Base-by-base conservation (phyloP, 2,329 filamentous ascomycete genomes). In the Escovopsis sp. region DNA sequence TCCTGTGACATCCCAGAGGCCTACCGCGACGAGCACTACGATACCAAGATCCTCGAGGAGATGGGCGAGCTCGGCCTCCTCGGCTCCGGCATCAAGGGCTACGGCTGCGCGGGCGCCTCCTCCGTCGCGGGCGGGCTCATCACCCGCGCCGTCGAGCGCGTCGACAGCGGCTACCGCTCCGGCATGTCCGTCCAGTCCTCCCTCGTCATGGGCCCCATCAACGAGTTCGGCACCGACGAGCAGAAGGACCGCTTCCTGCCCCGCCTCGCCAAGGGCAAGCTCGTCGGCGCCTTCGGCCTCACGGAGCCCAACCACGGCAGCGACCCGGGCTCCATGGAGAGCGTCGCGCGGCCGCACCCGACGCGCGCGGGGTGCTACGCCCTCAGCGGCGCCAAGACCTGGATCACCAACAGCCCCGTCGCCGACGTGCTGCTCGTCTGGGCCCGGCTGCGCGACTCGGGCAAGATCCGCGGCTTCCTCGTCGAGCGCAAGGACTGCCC, bases 331-430 rank as follows among this genome's bases (percentile, higher is more conserved):
- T 83, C 79, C 26, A 88, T 94, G 84, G 86, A 94, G 66, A 85
- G 79, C 5, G 68, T 72, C 9, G 87, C 86, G n/a, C 84, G 77
- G 53, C 76, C 78, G 33, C 85, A 94, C 53, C 82, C 85, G 5
- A 77, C 73, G 7, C 87, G 87, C 64, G 79, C 82, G 50, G 86
- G 85, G 1, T 84, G 85, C 55, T 81, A 79, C 48, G 71, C 76
- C 30, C 61, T 94, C 26, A 84, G 77, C 31, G 86, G 86, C 2
- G 64, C 81, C 34, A 94, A 94, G 66, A 94, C 87, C 1, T 94
- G 86, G 86, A 94, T 94, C 54, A 94, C 86, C 12, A 94, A 94
- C 58, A 88, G 82, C 7, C 86, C 86, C 4, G 92, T 94, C 47
- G 74, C 85, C 2, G 84, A 93, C 47, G 68, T 93, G 2, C 60